phyloP scores from a whole-genome alignment of 1,284 basidiomycete species.

The Pisolithus thermaeus region DNA sequence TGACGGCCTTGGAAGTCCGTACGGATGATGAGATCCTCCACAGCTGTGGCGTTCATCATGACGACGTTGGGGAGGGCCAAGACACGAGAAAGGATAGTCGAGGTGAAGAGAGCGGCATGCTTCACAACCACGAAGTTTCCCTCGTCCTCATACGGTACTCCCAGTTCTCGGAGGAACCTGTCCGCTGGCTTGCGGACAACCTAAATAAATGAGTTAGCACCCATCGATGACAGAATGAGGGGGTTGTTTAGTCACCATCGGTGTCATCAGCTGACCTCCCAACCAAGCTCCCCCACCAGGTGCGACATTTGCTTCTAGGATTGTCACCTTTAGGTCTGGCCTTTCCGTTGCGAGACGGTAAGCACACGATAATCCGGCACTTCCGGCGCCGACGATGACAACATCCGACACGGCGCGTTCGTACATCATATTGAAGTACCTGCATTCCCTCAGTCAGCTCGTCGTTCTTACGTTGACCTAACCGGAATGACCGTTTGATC shows the following conservation, averaged over 20 bases:
- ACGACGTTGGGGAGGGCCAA: constrained; percentile 73
- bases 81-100: constrained; percentile 71
- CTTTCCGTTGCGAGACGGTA: constrained; percentile 66
- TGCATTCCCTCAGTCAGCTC: constrained; percentile 21
- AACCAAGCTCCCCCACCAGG: constrained; percentile 81
- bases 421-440: constrained; percentile 70
- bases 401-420: constrained; percentile 73
- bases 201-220: constrained; percentile 26
- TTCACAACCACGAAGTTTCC: constrained; percentile 77
- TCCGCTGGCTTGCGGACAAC: constrained; percentile 81
- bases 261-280: constrained; percentile 79
- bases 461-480: neutral
- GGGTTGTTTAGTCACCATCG: constrained; percentile 50
- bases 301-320: constrained; percentile 77
- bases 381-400: constrained; percentile 77
- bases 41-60: constrained; percentile 71
- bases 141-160: constrained; percentile 79
- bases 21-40: constrained; percentile 72
- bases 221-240: neutral
- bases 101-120: constrained; percentile 79
- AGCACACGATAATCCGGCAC: constrained; percentile 75
- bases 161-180: constrained; percentile 66
- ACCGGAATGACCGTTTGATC: constrained; percentile 55
- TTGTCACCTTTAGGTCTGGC: constrained; percentile 76
- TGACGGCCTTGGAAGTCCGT: constrained; percentile 54